Conservation (phyloP, 352 stramenopile species). For the Albugo candida region DNA sequence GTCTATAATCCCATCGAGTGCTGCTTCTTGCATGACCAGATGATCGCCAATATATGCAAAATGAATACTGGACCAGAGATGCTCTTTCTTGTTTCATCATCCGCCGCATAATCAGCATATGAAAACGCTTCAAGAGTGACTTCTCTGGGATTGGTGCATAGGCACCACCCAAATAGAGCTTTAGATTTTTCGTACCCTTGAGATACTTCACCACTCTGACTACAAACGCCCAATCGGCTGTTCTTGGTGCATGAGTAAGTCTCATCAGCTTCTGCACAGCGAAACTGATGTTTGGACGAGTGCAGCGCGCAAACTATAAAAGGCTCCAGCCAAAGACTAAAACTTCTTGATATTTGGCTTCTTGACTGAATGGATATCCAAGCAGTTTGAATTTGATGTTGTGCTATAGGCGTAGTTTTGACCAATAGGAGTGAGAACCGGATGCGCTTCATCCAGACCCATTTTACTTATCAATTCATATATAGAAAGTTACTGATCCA, state of each 20-base stretch:
- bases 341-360: conserved; percentile 8
- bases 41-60: conserved; percentile 6
- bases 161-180: conserved; percentile 1
- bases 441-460: conserved; percentile 5
- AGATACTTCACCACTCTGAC: conserved; percentile 8
- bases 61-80: conserved; percentile 4
- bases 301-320: conserved; percentile 13
- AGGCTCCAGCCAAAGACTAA: conserved; percentile 16
- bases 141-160: neutral
- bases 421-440: conserved; percentile 4
- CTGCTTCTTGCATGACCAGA: conserved; percentile 9
- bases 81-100: conserved; percentile 7
- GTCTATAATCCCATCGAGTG: conserved; percentile 4
- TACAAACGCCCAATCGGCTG: conserved; percentile 3
- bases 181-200: conserved; percentile 5
- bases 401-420: neutral
- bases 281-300: conserved; percentile 10
- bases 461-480: conserved; percentile 8
- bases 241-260: conserved; percentile 2
- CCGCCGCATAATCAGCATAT: conserved; percentile 8
- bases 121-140: conserved; percentile 4
- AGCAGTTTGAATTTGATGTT: neutral
- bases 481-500: conserved; percentile 12
- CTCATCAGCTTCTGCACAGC: conserved; percentile 9
- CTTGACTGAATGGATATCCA: conserved; percentile 4